Evolutionary conservation across 2,329 filamentous ascomycete species (phyloP).

Genomic region (Coniella vitis): DNA sequence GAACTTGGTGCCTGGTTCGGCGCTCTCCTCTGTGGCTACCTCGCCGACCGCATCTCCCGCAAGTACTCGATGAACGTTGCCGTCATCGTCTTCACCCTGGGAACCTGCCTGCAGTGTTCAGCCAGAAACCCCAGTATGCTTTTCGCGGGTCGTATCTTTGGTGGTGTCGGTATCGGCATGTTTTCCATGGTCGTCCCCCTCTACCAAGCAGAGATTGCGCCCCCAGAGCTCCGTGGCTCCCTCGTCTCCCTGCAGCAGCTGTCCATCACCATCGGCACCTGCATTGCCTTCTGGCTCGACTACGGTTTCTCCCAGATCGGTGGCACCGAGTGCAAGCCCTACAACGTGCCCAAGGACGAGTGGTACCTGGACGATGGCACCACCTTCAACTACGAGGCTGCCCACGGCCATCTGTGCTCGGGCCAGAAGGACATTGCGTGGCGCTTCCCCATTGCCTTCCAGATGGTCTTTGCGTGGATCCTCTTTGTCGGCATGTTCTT

Average conservation of each 20-base stretch:
- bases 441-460: constrained; percentile 18
- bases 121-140: constrained; percentile 26
- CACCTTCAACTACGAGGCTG: constrained; percentile 16
- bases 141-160: constrained; percentile 38
- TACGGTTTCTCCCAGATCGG: constrained; percentile 21
- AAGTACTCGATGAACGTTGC: constrained; percentile 40
- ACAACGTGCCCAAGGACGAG: constrained; percentile 15
- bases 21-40: constrained; percentile 46
- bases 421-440: constrained; percentile 18
- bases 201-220: constrained; percentile 25
- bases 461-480: constrained; percentile 17
- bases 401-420: constrained; percentile 18
- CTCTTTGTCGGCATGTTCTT: constrained; percentile 15
- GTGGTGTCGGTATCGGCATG: constrained; percentile 40
- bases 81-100: constrained; percentile 28
- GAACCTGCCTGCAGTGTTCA: constrained; percentile 19
- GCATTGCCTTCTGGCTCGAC: constrained; percentile 16
- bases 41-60: constrained; percentile 48
- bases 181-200: constrained; percentile 36
- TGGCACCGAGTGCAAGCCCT: constrained; percentile 20
- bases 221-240: constrained; percentile 14
- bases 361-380: constrained; percentile 10
- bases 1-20: constrained; percentile 56
- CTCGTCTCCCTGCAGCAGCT: constrained; percentile 16
- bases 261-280: constrained; percentile 17